These are phyloP conservation scores for Microglena sp. DNA, from an alignment of 139 green algal genomes.

Conservation along the genomic window DNA sequence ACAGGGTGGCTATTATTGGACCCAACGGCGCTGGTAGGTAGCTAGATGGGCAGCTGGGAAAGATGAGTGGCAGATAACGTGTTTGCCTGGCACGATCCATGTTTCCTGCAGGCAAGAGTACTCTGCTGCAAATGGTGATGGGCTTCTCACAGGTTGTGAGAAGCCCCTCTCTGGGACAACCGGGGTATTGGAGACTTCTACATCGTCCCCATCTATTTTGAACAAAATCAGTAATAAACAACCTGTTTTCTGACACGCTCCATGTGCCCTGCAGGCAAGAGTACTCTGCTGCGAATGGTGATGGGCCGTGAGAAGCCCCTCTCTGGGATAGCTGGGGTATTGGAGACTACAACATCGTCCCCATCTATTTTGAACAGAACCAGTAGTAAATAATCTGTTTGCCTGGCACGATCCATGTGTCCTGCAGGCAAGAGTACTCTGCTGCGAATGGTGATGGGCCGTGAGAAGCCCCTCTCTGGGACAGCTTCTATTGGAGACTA, in stretches of 20 bases:
- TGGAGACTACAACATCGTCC: conserved; percentile 70
- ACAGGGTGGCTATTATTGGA: conserved; percentile 94
- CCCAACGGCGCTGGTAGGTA: conserved; percentile 66
- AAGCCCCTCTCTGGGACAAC: conserved; percentile 48
- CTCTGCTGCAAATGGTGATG: conserved; percentile 91
- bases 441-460: conserved; percentile 87
- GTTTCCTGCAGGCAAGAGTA: conserved; percentile 77
- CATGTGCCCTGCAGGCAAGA: conserved; percentile 67
- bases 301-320: conserved; percentile 79
- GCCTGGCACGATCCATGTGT: too few species aligned
- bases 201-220: conserved; percentile 93
- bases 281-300: conserved; percentile 90
- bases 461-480: conserved; percentile 61
- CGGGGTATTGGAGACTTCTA: conserved; percentile 63
- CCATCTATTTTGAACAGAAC: conserved; percentile 98
- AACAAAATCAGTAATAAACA: conserved; percentile 78
- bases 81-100: too few species aligned
- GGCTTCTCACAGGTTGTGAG: conserved; percentile 82
- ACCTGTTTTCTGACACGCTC: too few species aligned
- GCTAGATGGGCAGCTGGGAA: neutral
- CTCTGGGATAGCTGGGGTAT: conserved; percentile 43
- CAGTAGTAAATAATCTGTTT: conserved; percentile 56
- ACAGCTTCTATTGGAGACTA: conserved; percentile 63
- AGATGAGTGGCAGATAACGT: conserved; percentile 32
- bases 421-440: conserved; percentile 88